phyloP scores from a whole-genome alignment of 2,329 filamentous ascomycete genomes.

The Remersonia thermophila region DNA sequence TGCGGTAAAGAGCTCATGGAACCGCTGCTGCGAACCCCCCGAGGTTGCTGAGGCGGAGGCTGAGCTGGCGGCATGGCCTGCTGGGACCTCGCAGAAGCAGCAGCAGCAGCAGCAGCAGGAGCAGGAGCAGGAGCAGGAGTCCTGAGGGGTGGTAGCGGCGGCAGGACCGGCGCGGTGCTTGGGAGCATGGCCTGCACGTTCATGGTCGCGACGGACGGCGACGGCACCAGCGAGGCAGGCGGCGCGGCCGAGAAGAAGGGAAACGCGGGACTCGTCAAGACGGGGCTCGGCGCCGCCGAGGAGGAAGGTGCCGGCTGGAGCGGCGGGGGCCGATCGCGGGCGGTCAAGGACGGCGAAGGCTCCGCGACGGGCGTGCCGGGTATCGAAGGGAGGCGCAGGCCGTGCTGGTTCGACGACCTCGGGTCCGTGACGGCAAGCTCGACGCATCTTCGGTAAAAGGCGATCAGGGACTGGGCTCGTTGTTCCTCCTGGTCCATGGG shows the following conservation, averaged over 20 bases:
- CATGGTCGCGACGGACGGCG: too few species aligned
- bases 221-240: too few species aligned
- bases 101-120: too few species aligned
- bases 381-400: neutral
- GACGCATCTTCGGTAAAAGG: slow-evolving; percentile 2
- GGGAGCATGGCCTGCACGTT: neutral
- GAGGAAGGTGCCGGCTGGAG: too few species aligned
- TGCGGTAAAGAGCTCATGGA: neutral
- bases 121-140: too few species aligned
- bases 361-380: neutral
- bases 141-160: too few species aligned
- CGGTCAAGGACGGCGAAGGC: neutral
- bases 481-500: slow-evolving; percentile 4
- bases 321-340: too few species aligned
- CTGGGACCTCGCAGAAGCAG: neutral
- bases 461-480: slow-evolving; percentile 15
- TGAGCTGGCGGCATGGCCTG: slow-evolving; percentile 2
- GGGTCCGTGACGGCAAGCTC: neutral
- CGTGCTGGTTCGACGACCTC: neutral
- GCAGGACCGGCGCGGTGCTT: neutral
- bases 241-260: too few species aligned
- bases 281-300: too few species aligned
- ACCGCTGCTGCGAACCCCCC: neutral
- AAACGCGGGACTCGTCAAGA: too few species aligned
- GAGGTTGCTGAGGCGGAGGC: neutral